phyloP scores from a whole-genome alignment of 495 filamentous ascomycete species.

The Rhypophila decipiens region DNA sequence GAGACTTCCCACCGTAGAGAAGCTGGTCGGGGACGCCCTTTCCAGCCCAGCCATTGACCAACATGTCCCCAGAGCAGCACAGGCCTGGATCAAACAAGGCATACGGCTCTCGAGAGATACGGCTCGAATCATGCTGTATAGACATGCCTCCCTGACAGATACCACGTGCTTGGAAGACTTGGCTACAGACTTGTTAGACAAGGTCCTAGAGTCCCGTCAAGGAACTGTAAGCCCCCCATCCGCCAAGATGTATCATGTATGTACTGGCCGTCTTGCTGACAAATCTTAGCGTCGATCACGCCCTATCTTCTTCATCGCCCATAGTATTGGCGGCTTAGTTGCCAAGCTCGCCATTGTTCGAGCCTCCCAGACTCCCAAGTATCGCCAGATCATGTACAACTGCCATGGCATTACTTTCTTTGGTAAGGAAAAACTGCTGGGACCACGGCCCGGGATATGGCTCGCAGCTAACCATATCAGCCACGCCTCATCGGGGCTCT shows the following conservation, averaged over 20 bases:
- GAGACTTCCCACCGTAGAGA: conserved; percentile 19
- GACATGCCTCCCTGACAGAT: conserved; percentile 44
- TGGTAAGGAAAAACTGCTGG: conserved; percentile 23
- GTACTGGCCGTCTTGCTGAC: conserved; percentile 1
- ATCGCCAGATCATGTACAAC: conserved; percentile 41
- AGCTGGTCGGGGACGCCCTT: conserved; percentile 21
- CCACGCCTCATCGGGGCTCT: conserved; percentile 58
- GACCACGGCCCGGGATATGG: no score
- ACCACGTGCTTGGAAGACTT: conserved; percentile 43
- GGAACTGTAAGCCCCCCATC: conserved; percentile 17
- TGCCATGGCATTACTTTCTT: conserved; percentile 60
- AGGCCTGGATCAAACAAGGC: conserved; percentile 34
- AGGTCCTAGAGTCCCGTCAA: conserved; percentile 33
- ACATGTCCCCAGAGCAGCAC: conserved; percentile 19
- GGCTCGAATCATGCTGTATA: conserved; percentile 50
- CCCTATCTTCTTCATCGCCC: conserved; percentile 58
- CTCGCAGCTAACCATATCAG: conserved; percentile 22
- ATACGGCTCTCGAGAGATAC: conserved; percentile 30
- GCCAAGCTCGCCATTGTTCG: conserved; percentile 51
- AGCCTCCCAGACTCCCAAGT: conserved; percentile 34
- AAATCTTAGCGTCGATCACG: conserved; percentile 23
- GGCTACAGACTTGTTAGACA: conserved; percentile 44
- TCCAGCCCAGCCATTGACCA: conserved; percentile 26
- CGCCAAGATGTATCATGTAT: no score
- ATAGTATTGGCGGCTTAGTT: conserved; percentile 59